Percentiles rank a stretch among this genome's conserved stretches.
These are phyloP conservation scores for Amylocarpus encephaloides DNA, from an alignment of 2,329 filamentous ascomycete genomes.

Conservation along the genomic window DNA sequence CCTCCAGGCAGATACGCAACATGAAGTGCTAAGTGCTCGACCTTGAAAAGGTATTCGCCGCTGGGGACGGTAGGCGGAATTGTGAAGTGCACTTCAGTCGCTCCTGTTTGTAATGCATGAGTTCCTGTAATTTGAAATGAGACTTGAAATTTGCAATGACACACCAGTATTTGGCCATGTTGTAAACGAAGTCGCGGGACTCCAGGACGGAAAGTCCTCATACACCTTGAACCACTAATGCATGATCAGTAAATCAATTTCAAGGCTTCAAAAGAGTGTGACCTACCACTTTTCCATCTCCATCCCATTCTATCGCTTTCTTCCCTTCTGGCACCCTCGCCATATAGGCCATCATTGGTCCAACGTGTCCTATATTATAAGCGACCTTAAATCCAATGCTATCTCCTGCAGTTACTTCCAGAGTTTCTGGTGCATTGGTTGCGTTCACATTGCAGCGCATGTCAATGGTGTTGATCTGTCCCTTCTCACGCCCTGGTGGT, in stretches of 20 bases:
- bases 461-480: not conserved
- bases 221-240: conserved; percentile 6
- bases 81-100: conserved; percentile 23
- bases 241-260: not conserved
- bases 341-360: conserved; percentile 26
- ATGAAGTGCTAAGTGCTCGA: conserved; percentile 28
- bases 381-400: conserved; percentile 1
- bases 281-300: conserved; percentile 8
- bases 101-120: not conserved
- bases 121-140: not conserved
- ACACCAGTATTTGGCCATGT: not conserved
- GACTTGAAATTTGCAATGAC: not conserved
- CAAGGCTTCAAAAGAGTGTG: conserved; percentile 6
- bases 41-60: conserved; percentile 33
- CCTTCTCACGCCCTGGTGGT: not conserved
- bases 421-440: not conserved
- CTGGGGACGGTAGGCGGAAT: conserved; percentile 32
- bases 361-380: conserved; percentile 36
- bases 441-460: conserved; percentile 8
- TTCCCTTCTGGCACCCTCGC: conserved; percentile 23
- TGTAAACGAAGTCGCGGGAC: not conserved
- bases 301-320: conserved; percentile 17
- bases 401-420: conserved; percentile 3
- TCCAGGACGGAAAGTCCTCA: not conserved
- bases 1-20: not conserved